Evolutionary conservation across 1,284 basidiomycete species (phyloP), one percentile per base, ranked within the genome.

Genomic region (Pyrrhoderma lamaoense): DNA sequence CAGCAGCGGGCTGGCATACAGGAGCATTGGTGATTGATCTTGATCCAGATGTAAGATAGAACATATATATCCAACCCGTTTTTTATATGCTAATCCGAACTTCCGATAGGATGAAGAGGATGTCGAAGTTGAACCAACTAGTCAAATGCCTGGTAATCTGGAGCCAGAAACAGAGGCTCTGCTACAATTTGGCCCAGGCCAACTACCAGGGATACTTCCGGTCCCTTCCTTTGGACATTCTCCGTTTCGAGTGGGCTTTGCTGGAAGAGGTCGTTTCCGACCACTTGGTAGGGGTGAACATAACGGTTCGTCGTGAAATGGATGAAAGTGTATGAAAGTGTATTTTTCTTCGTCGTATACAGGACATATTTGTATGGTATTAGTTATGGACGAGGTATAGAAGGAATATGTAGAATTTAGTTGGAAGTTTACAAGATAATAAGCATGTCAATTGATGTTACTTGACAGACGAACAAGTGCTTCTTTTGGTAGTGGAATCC

Each of bases 1-100:
- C 88, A 3, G 88, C 89, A 3, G 77, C 81, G 0, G 92, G 91
- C 11, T 92, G 90, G 90, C 92, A 94, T 61, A 87, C 79, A 52
- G 92, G 90, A 8, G 89, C 89, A 0, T 70, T 94, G 45, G 87
- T 89, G 1, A 84, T 93, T 25, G 87, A 91, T 62, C 67, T 89
- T 18, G 78, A 85, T n/a, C 40, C 53, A 3, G 49, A 51, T 21
- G 53, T 55, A 47, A 43, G 53, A 35, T 18, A 8, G 7, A 18
- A 31, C 40, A 40, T 16, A n/a, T 16, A 7, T 39, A 14, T 16
- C 27, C 11, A 5, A 5, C 27, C 27, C 27, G 7, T 31, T 31
- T 11, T 31, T 31, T 31, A 11, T 5, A 5, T 31, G 27, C 27
- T 31, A 31, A 31, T 31, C 11, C 27, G 11, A 31, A 11, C n/a